Evolutionary conservation across 2,329 filamentous ascomycete species (phyloP).

Genomic region (Canariomyces notabilis): DNA sequence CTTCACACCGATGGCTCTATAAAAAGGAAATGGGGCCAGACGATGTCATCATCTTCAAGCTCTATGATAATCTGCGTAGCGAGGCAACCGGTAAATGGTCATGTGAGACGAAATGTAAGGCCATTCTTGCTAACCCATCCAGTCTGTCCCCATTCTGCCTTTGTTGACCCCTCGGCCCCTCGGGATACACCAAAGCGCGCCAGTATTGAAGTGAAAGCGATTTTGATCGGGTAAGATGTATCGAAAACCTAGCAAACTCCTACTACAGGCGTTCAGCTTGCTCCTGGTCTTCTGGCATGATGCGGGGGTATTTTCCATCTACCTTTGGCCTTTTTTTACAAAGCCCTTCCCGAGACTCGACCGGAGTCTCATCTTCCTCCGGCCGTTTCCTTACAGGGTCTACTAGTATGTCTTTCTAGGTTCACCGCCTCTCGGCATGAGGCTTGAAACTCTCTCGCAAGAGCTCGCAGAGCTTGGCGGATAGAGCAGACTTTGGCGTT

Average conservation of each 20-base stretch:
- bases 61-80: conserved; percentile 9
- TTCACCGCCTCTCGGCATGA: too few species aligned
- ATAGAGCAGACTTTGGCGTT: too few species aligned
- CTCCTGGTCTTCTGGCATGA: too few species aligned
- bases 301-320: too few species aligned
- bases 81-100: conserved; percentile 5
- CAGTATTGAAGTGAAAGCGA: conserved; percentile 14
- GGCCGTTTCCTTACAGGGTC: too few species aligned
- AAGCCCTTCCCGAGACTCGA: too few species aligned
- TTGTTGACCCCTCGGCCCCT: conserved; percentile 11
- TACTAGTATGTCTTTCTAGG: too few species aligned
- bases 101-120: background rate
- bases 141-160: conserved; percentile 17
- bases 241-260: background rate
- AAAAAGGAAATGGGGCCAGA: conserved; percentile 10
- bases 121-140: background rate
- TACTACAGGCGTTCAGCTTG: too few species aligned
- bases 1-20: conserved; percentile 16
- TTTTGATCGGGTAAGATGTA: conserved; percentile 5
- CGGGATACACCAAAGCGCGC: conserved; percentile 1
- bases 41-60: conserved; percentile 16
- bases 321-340: too few species aligned
- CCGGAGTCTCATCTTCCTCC: too few species aligned
- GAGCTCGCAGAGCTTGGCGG: too few species aligned
- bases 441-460: too few species aligned